Conservation (phyloP, 2,329 filamentous ascomycete genomes). For the Ampelomyces quisqualis region DNA sequence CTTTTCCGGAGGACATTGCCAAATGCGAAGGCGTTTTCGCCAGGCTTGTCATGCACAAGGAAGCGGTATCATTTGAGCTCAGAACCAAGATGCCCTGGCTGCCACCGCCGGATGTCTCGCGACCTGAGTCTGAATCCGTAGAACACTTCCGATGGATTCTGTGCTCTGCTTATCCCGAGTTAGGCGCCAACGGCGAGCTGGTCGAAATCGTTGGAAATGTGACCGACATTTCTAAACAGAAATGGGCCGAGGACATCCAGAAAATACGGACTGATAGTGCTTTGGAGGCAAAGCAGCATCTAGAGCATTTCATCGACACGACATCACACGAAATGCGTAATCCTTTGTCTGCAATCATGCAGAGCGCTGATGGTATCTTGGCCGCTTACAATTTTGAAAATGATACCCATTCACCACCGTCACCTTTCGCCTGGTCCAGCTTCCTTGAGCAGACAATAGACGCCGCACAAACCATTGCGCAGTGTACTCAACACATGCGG, state of each 20-base stretch:
- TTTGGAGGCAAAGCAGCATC: slow-evolving; percentile 36
- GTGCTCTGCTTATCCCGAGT: slow-evolving; percentile 33
- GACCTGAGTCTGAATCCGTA: slow-evolving; percentile 10
- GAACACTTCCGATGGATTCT: slow-evolving; percentile 34
- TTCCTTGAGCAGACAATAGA: slow-evolving; percentile 33
- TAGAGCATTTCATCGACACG: slow-evolving; percentile 42
- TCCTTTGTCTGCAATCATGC: slow-evolving; percentile 47
- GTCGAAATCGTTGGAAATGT: slow-evolving; percentile 39
- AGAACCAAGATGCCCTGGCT: slow-evolving; percentile 42
- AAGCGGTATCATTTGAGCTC: slow-evolving; percentile 42
- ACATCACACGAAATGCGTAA: slow-evolving; percentile 49
- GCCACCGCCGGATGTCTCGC: slow-evolving; percentile 18
- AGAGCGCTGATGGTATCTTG: slow-evolving; percentile 45
- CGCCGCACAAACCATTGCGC: slow-evolving; percentile 46
- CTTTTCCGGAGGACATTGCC: slow-evolving; percentile 40
- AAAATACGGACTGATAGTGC: slow-evolving; percentile 33
- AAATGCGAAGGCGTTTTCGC: slow-evolving; percentile 35
- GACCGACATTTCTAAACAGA: slow-evolving; percentile 42
- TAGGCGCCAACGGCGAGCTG: slow-evolving; percentile 24
- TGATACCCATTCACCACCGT: slow-evolving; percentile 5
- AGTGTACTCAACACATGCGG: slow-evolving; percentile 50
- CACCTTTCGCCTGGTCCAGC: slow-evolving; percentile 12
- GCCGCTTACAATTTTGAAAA: slow-evolving; percentile 28
- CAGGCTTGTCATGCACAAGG: slow-evolving; percentile 34
- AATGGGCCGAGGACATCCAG: slow-evolving; percentile 41